A percentile compares a stretch with the other conserved stretches of the same genome.
Evolutionary conservation across 805 yeast species (phyloP).

Genomic region (Candida quercuum): DNA sequence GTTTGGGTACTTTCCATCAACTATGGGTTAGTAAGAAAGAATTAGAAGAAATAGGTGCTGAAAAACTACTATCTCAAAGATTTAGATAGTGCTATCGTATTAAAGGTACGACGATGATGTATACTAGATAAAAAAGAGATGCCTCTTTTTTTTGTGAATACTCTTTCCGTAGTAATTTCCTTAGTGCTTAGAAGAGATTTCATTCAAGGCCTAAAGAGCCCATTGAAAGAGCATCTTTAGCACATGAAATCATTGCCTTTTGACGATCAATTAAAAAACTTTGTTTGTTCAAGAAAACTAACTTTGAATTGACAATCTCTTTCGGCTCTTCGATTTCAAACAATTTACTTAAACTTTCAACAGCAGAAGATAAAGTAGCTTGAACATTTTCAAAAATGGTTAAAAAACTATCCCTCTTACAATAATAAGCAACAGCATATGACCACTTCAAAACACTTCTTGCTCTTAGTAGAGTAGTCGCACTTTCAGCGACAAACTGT

Average conservation of each 20-base stretch:
- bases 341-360: slow-evolving; percentile 62
- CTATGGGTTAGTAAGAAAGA: slow-evolving; percentile 88
- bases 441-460: slow-evolving; percentile 87
- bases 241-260: slow-evolving; percentile 32
- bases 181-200: too few relatives aligned
- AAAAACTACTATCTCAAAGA: slow-evolving; percentile 71
- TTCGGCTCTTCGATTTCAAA: slow-evolving; percentile 39
- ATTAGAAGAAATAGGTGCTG: slow-evolving; percentile 84
- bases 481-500: slow-evolving; percentile 74
- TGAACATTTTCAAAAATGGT: slow-evolving; percentile 70
- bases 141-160: neutral
- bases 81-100: slow-evolving; percentile 49
- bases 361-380: slow-evolving; percentile 54
- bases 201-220: neutral
- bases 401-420: slow-evolving; percentile 48
- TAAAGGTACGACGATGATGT: neutral
- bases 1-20: slow-evolving; percentile 92
- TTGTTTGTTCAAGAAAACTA: slow-evolving; percentile 32
- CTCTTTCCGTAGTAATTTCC: too few relatives aligned
- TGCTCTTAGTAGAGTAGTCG: slow-evolving; percentile 57
- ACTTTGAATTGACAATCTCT: slow-evolving; percentile 27
- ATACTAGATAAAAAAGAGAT: neutral
- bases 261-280: slow-evolving; percentile 31
- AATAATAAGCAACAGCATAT: slow-evolving; percentile 71
- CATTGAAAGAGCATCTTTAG: slow-evolving; percentile 10